Conservation (phyloP, 305 asterid species). For the Plantago lanceolata region DNA sequence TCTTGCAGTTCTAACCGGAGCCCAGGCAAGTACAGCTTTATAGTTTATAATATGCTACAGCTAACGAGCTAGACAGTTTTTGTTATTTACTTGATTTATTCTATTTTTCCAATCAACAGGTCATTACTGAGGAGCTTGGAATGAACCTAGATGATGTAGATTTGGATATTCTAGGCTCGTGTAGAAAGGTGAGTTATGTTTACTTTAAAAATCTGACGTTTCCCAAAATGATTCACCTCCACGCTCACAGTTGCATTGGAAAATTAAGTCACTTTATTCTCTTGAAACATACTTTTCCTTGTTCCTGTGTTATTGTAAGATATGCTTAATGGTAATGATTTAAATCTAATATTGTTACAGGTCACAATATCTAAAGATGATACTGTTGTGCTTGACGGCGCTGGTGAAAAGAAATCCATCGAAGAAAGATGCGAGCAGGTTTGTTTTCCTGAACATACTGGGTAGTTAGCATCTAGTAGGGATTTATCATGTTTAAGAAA, state of each 20-base stretch:
- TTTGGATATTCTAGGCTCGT: constrained; percentile 62
- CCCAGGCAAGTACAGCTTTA: constrained; percentile 31
- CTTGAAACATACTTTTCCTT: not conserved
- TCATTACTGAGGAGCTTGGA: constrained; percentile 78
- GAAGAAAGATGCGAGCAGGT: constrained; percentile 95
- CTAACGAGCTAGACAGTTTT: not conserved
- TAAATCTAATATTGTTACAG: constrained; percentile 26
- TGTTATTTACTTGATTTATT: not conserved
- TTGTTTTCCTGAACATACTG: not conserved
- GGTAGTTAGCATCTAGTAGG: too few species aligned
- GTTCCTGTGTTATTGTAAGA: not conserved
- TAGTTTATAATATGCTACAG: not conserved
- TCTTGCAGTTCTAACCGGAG: constrained; percentile 74
- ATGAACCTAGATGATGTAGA: constrained; percentile 65
- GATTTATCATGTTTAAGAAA: too few species aligned
- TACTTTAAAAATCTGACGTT: not conserved
- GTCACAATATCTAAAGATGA: constrained; percentile 74
- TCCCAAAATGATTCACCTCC: not conserved
- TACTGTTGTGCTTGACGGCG: constrained; percentile 81
- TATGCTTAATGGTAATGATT: not conserved
- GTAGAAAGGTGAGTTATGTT: constrained; percentile 50
- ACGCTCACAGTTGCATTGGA: too few species aligned
- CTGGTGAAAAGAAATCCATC: constrained; percentile 76
- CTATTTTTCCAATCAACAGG: constrained; percentile 29
- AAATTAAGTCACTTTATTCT: not conserved